Base-by-base conservation (phyloP, 1,284 basidiomycete genomes). In the Mycena sp. region DNA sequence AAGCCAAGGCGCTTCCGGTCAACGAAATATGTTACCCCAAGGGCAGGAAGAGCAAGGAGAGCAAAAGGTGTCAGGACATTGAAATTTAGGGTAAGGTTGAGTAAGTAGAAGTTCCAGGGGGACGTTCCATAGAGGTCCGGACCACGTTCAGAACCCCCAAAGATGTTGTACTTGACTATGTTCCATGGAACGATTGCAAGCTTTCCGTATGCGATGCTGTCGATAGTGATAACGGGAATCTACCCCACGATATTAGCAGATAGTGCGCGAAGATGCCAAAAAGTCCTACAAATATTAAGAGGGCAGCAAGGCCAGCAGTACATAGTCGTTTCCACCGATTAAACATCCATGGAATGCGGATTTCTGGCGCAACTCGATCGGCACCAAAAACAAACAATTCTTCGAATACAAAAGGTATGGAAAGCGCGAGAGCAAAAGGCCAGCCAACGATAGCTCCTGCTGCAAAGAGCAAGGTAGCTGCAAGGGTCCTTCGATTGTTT, bases 71-170 rank as follows among this genome's bases (percentile, higher is more conserved):
- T 77, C 51, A 96, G 78, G 63, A 96, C 78, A 78, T 98, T 99
- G 85, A 99, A 98, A 82, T 98, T 98, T 69, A 99, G 86, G 63
- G 92, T 80, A 38, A 98, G 87, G 77, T 98, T 98, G 70, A 86
- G 78, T 67, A 96, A 69, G 80, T 98, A 98, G 78, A 89, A 98
- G 61, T 86, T 80, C 81, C 87, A 85, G 1, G 96, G 93, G 58
- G 93, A 92, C n/a, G 92, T 95, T 49, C 97, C 97, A 75, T 99
- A 99, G 19, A 99, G 86, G 60, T 92, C 87, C 12, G 98, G 95
- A 1, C 95, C 93, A n/a, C 90, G 86, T 59, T 85, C 83, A 25
- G 87, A 78, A 38, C 92, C 87, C 43, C 92, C 87, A 76, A 99
- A 93, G 67, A 99, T 84, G 77, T 99, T 99, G 84, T 99, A 99